Conservation (phyloP, 2,329 filamentous ascomycete species). For the Metarhizium sp. region DNA sequence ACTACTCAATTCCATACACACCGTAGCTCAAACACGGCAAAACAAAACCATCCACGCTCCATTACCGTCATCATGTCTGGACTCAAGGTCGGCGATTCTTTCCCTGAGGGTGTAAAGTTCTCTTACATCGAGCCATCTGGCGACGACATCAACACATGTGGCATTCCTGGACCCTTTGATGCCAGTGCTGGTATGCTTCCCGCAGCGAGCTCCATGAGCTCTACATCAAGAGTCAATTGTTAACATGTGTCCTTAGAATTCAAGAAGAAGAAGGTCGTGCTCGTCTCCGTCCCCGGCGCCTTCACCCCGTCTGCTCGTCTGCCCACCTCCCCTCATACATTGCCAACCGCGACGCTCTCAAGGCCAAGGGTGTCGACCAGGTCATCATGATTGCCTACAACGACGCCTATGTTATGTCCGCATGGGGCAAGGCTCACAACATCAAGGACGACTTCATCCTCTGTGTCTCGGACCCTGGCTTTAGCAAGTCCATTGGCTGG, state of each 20-base stretch:
- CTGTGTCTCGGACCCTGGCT: constrained; percentile 67
- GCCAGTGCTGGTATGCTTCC: constrained; percentile 57
- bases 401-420: constrained; percentile 79
- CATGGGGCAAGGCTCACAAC: constrained; percentile 82
- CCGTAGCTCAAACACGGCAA: not conserved
- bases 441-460: constrained; percentile 62
- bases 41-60: not conserved
- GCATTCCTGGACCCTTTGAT: constrained; percentile 67
- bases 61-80: constrained; percentile 38
- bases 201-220: not conserved
- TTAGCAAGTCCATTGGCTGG: constrained; percentile 75
- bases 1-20: not conserved
- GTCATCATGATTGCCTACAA: constrained; percentile 78
- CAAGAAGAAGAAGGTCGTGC: constrained; percentile 45
- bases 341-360: constrained; percentile 58
- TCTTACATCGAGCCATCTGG: constrained; percentile 70
- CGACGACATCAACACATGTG: constrained; percentile 68
- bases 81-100: constrained; percentile 72
- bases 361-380: constrained; percentile 72
- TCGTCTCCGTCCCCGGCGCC: constrained; percentile 55
- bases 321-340: constrained; percentile 76
- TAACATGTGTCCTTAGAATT: constrained; percentile 31
- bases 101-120: constrained; percentile 76
- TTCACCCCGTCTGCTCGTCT: constrained; percentile 81
- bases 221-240: not conserved